Conservation (phyloP, 1,284 basidiomycete species). For the Schizopora paradoxa region DNA sequence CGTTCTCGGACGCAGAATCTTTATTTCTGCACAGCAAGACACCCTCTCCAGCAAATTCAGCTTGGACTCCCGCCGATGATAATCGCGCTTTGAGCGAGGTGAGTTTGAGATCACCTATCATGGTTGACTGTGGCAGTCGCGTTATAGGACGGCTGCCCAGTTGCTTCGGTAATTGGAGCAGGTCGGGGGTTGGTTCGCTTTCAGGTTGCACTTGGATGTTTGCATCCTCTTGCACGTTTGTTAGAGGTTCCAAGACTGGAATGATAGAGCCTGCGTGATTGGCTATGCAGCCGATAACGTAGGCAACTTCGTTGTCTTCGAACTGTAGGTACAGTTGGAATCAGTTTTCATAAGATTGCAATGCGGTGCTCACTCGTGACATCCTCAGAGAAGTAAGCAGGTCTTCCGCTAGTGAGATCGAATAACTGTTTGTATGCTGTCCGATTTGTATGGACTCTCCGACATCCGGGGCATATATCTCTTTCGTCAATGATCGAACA, state of each 20-base stretch:
- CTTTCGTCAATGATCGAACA: slow-evolving; percentile 83
- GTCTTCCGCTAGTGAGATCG: slow-evolving; percentile 89
- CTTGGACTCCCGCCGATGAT: slow-evolving; percentile 68
- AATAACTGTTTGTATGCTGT: slow-evolving; percentile 93
- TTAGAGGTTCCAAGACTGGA: slow-evolving; percentile 57
- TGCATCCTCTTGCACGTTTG: slow-evolving; percentile 25
- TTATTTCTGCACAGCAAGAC: slow-evolving; percentile 84
- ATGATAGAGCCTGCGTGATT: slow-evolving; percentile 76
- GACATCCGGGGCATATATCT: slow-evolving; percentile 76
- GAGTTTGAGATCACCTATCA: slow-evolving; percentile 93
- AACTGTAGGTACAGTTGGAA: slow-evolving; percentile 48
- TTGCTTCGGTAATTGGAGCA: slow-evolving; percentile 33
- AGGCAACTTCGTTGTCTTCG: slow-evolving; percentile 95
- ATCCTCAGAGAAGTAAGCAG: slow-evolving; percentile 77
- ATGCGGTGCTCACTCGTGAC: slow-evolving; percentile 83
- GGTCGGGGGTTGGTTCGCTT: slow-evolving; percentile 24
- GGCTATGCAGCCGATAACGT: slow-evolving; percentile 80
- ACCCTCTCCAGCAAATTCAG: slow-evolving; percentile 92
- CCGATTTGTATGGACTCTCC: slow-evolving; percentile 85
- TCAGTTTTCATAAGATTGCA: background rate
- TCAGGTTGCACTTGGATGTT: slow-evolving; percentile 8
- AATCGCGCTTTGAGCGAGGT: slow-evolving; percentile 80
- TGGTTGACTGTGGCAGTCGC: slow-evolving; percentile 77
- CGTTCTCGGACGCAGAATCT: slow-evolving; percentile 40
- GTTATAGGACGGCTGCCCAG: slow-evolving; percentile 58